phyloP scores from a whole-genome alignment of 73 alveolate species.

The Symbiodinium natans region DNA sequence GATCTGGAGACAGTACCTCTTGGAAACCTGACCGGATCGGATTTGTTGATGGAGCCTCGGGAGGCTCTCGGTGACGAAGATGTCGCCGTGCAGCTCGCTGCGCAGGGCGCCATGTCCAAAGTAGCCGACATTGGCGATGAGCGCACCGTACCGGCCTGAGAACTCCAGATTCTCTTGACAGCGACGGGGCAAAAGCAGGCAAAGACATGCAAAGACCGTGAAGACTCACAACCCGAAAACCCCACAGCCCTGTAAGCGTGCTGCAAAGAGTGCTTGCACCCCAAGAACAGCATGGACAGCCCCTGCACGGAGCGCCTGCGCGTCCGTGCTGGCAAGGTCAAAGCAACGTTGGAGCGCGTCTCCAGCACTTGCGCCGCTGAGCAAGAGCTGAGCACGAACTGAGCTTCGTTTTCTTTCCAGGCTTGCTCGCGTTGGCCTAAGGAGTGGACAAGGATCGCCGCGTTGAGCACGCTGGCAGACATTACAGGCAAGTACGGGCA shows the following conservation, averaged over 20 bases:
- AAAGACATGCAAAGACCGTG: no score
- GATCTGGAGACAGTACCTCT: background rate
- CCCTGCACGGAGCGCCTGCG: no score
- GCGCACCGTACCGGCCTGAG: constrained; percentile 29
- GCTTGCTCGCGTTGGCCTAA: no score
- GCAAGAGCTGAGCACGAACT: background rate
- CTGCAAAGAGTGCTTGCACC: no score
- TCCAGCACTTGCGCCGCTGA: constrained; percentile 37
- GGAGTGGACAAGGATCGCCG: constrained; percentile 86
- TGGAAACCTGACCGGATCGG: background rate
- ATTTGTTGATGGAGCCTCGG: background rate
- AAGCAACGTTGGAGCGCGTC: constrained; percentile 75
- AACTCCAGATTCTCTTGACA: background rate
- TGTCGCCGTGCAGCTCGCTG: constrained; percentile 80
- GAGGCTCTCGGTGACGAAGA: constrained; percentile 82
- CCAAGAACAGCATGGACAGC: no score
- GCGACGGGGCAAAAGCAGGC: background rate
- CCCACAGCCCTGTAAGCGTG: background rate
- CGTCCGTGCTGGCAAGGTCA: constrained; percentile 24
- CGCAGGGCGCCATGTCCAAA: constrained; percentile 87
- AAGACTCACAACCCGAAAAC: no score
- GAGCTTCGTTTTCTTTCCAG: no score
- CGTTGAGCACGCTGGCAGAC: constrained; percentile 81
- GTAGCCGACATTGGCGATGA: constrained; percentile 60
- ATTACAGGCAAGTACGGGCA: constrained; percentile 66